A percentile compares a stretch with the other conserved stretches of the same genome.
phyloP scores from a whole-genome alignment of 345 rosid genomes.

The Pistacia integerrima region DNA sequence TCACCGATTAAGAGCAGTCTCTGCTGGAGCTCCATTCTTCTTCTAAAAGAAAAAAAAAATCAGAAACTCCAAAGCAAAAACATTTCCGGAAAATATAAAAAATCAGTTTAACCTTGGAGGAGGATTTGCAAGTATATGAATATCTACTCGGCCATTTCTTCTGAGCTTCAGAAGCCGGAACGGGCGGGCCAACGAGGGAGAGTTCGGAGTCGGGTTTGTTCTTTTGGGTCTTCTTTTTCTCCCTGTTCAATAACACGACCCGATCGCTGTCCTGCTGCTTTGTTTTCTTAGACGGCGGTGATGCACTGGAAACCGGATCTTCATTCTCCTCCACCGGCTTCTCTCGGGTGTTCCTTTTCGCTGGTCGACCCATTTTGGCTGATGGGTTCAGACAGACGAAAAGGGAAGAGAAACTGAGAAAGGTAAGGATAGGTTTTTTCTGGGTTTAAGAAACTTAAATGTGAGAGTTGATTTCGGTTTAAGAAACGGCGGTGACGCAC shows the following conservation, averaged over 20 bases:
- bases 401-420: no score
- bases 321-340: not conserved
- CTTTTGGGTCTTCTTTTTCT: slow-evolving; percentile 8
- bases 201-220: slow-evolving; percentile 17
- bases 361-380: no score
- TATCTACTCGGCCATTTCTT: slow-evolving; percentile 29
- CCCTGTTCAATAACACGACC: not conserved
- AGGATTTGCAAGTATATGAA: not conserved
- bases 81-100: no score
- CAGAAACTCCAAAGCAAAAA: not conserved
- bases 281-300: no score
- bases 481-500: no score
- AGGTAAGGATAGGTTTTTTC: no score
- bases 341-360: not conserved
- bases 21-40: not conserved
- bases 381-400: no score
- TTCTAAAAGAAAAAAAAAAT: not conserved
- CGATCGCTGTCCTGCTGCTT: not conserved
- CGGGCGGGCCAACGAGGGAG: slow-evolving; percentile 22
- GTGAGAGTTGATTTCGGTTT: no score
- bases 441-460: no score
- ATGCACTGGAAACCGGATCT: not conserved
- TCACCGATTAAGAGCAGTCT: not conserved
- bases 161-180: slow-evolving; percentile 29
- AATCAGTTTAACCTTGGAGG: slow-evolving; percentile 4